These are phyloP conservation scores for Pyrenula aspistea DNA, from an alignment of 495 filamentous ascomycete species.

Conservation along the genomic window DNA sequence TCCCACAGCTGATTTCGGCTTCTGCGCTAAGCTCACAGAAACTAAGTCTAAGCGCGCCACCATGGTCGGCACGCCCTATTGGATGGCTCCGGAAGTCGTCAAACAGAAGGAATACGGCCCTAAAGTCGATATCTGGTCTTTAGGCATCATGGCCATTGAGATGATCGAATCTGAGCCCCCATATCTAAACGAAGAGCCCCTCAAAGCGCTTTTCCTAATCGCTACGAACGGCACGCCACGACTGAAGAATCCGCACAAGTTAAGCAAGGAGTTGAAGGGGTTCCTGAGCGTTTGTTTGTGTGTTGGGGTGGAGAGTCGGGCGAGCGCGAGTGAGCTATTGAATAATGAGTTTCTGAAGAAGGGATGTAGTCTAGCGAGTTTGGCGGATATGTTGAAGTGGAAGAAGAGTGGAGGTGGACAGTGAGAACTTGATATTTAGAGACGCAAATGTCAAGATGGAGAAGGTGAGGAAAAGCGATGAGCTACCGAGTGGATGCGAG, in stretches of 20 bases:
- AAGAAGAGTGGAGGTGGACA: slow-evolving; percentile 35
- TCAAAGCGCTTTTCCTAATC: slow-evolving; percentile 92
- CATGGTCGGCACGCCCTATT: slow-evolving; percentile 98
- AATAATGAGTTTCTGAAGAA: slow-evolving; percentile 62
- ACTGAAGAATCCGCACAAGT: slow-evolving; percentile 92
- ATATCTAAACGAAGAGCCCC: slow-evolving; percentile 93
- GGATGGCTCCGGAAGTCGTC: slow-evolving; percentile 99
- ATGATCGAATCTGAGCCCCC: slow-evolving; percentile 99
- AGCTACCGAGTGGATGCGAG: no score
- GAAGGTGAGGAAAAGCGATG: not conserved
- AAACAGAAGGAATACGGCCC: slow-evolving; percentile 98
- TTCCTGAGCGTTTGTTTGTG: slow-evolving; percentile 94
- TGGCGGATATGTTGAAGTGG: slow-evolving; percentile 76
- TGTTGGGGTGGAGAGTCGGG: slow-evolving; percentile 89
- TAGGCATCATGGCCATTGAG: slow-evolving; percentile 99
- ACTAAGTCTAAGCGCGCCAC: slow-evolving; percentile 93
- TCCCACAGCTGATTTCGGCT: slow-evolving; percentile 80
- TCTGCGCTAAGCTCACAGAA: slow-evolving; percentile 97
- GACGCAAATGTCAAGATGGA: no score
- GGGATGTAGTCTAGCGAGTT: slow-evolving; percentile 60
- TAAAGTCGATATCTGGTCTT: slow-evolving; percentile 98
- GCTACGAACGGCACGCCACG: slow-evolving; percentile 95
- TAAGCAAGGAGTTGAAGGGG: slow-evolving; percentile 90
- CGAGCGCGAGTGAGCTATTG: slow-evolving; percentile 78
- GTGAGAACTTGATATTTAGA: no score